phyloP scores from a whole-genome alignment of 345 rosid genomes.

The Eucalyptus victrix region DNA sequence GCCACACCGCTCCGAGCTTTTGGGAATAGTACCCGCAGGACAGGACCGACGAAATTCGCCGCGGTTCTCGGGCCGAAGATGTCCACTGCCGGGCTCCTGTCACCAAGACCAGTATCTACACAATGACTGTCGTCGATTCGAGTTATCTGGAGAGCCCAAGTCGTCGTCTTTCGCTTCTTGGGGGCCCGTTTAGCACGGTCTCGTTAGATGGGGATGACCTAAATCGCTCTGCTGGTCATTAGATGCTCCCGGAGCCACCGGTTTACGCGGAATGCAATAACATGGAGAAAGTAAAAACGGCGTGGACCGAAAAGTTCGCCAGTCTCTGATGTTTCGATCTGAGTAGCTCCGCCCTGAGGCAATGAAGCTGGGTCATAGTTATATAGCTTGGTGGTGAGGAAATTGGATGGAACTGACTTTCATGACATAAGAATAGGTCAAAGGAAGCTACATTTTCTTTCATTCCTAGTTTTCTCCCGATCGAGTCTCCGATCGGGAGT shows the following conservation, averaged over 20 bases:
- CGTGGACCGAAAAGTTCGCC: background rate
- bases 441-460: background rate
- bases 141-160: background rate
- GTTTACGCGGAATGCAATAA: background rate
- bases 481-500: background rate
- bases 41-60: background rate
- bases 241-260: background rate
- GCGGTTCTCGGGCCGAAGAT: background rate
- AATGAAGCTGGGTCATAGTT: background rate
- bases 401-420: background rate
- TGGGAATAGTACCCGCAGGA: background rate
- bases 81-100: background rate
- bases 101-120: background rate
- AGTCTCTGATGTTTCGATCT: rapidly evolving
- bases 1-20: too few species aligned
- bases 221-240: background rate
- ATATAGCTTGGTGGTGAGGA: background rate
- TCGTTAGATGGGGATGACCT: background rate
- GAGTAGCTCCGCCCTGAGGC: background rate
- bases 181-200: background rate
- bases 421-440: background rate
- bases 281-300: background rate
- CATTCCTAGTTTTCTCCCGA: background rate
- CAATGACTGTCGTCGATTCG: background rate
- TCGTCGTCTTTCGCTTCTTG: background rate